Evolutionary conservation across 73 alveolate genomes (phyloP), one percentile per base, ranked within the genome.

Genomic region (Halteria grandinella): DNA sequence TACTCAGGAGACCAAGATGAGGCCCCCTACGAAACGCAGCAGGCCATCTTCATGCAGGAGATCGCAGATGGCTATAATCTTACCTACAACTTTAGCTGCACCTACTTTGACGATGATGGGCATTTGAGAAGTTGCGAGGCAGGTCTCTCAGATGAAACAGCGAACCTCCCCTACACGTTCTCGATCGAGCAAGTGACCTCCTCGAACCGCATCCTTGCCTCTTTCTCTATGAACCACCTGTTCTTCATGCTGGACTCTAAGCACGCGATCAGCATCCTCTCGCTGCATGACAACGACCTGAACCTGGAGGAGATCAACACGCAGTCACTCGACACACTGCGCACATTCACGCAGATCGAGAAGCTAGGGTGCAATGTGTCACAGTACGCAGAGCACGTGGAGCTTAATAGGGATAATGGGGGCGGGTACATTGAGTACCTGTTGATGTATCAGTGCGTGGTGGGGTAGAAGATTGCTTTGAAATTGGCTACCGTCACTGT

Each of bases 61-160:
- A n/a, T n/a, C n/a, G n/a, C n/a, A n/a, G 37, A 40, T 15, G 77
- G 77, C 5, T 60, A 60, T 25, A 60, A 37, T 29, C 27, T 60
- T 2, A 33, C 15, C 1, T 60, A 40, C 34, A 60, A 44, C 5
- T 5, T 29, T 2, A 6, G 39, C 20, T 60, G 77, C 40, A 60
- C 12, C 20, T 60, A 36, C 21, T 60, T 8, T 18, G 17, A 32
- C 21, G 7, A 17, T 40, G 59, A 36, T 60, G 77, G 77, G 12
- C 14, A 60, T 14, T 40, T 60, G 7, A 10, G 43, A 40, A 59
- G 43, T 40, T 60, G 77, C 27, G 17, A 12, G 11, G 23, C 37
- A 5, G 20, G 18, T 25, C 60, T 43, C 4, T 17, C 43, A 5
- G 77, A 60, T 4, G 77, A 60, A 24, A 59, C 60, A 10, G 43